Evolutionary conservation across 1,139 yeast genomes (phyloP).

Genomic region (Arxiozyma telluris): DNA sequence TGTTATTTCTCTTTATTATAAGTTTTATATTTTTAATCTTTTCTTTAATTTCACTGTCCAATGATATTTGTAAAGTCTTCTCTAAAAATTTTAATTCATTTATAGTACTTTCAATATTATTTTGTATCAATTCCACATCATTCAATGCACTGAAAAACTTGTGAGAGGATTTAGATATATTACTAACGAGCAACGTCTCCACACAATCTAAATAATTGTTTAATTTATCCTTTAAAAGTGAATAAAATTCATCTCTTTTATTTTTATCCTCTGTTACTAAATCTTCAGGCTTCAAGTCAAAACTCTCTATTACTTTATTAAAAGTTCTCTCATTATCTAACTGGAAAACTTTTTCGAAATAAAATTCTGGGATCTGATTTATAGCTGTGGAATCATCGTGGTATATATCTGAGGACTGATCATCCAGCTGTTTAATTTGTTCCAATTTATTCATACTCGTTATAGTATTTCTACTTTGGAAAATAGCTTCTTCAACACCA

Average conservation of each 20-base stretch:
- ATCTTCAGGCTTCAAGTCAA: slow-evolving; percentile 23
- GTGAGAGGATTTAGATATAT: slow-evolving; percentile 75
- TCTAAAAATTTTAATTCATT: slow-evolving; percentile 41
- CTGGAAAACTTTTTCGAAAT: slow-evolving; percentile 58
- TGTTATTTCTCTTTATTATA: slow-evolving; percentile 48
- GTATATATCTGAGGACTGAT: slow-evolving; percentile 17
- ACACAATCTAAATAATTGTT: slow-evolving; percentile 79
- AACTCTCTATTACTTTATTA: slow-evolving; percentile 50
- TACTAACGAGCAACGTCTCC: slow-evolving; percentile 70
- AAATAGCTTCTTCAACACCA: slow-evolving; percentile 47
- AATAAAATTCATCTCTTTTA: slow-evolving; percentile 28
- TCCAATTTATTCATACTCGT: slow-evolving; percentile 36
- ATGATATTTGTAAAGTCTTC: slow-evolving; percentile 36
- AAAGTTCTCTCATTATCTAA: slow-evolving; percentile 85
- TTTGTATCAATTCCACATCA: slow-evolving; percentile 55
- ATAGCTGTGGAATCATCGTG: slow-evolving; percentile 32
- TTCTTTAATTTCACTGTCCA: slow-evolving; percentile 41
- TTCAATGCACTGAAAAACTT: slow-evolving; percentile 79
- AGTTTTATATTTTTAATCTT: slow-evolving; percentile 48
- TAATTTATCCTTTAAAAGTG: slow-evolving; percentile 66
- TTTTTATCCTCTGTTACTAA: slow-evolving; percentile 20
- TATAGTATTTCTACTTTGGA: slow-evolving; percentile 32
- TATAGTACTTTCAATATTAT: slow-evolving; percentile 47
- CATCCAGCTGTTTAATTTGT: slow-evolving; percentile 21
- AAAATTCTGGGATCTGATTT: slow-evolving; percentile 46